These are phyloP conservation scores for Juncus effusus DNA, from an alignment of 176 grass and related monocot species.

Conservation along the genomic window DNA sequence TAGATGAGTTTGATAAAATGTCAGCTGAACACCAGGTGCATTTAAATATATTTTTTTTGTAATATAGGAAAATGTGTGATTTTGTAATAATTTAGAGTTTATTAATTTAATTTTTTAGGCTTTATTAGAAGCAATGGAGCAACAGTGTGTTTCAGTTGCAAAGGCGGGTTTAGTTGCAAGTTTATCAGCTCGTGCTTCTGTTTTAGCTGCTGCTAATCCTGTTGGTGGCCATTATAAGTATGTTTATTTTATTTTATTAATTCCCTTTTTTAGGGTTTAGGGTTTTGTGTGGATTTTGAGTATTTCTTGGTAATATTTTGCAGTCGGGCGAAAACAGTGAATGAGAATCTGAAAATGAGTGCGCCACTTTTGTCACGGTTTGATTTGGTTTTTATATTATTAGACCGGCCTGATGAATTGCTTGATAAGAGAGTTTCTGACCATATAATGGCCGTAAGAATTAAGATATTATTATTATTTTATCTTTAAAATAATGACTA, in stretches of 20 bases:
- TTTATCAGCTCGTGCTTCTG: constrained; percentile 80
- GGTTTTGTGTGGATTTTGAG: constrained; percentile 8
- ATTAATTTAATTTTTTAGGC: constrained; percentile 50
- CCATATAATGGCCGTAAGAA: constrained; percentile 82
- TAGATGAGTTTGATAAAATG: constrained; percentile 99
- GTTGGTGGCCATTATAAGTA: constrained; percentile 93
- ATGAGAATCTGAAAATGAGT: constrained; percentile 88
- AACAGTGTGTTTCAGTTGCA: constrained; percentile 95
- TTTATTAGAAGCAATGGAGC: constrained; percentile 98
- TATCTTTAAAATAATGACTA: not conserved
- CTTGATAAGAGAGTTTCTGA: constrained; percentile 87
- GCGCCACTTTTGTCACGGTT: constrained; percentile 83
- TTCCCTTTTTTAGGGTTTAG: not conserved
- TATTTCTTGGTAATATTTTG: constrained; percentile 21
- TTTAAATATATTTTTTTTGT: not conserved
- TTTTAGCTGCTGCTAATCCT: constrained; percentile 94
- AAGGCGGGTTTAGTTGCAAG: constrained; percentile 96
- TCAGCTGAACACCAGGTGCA: constrained; percentile 82
- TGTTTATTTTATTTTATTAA: constrained; percentile 42
- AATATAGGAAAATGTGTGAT: constrained; percentile 7
- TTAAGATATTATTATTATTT: not conserved
- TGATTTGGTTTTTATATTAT: constrained; percentile 92
- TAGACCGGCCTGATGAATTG: constrained; percentile 68
- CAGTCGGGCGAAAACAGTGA: constrained; percentile 90
- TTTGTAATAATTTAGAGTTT: constrained; percentile 23